These are phyloP conservation scores for Corinectria fuckeliana DNA, from an alignment of 2,329 filamentous ascomycete genomes.

Conservation along the genomic window DNA sequence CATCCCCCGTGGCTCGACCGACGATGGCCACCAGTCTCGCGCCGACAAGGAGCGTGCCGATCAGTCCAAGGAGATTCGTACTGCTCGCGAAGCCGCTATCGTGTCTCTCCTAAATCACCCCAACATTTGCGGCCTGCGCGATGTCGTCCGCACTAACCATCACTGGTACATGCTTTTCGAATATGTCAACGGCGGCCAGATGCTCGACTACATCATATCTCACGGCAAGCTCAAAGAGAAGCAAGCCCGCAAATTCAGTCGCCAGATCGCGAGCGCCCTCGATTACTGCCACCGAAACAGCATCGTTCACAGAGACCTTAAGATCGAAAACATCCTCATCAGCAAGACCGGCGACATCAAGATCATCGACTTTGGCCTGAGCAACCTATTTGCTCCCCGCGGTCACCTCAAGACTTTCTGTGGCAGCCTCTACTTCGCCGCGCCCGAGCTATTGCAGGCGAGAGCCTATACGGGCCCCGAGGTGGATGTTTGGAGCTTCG, in stretches of 20 bases:
- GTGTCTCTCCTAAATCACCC: slow-evolving; percentile 93
- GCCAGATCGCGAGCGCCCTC: slow-evolving; percentile 93
- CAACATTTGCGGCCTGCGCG: slow-evolving; percentile 93
- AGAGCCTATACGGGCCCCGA: slow-evolving; percentile 95
- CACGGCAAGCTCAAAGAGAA: slow-evolving; percentile 98
- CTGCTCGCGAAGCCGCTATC: slow-evolving; percentile 93
- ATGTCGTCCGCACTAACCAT: slow-evolving; percentile 94
- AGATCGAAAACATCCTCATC: slow-evolving; percentile 99
- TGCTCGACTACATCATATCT: slow-evolving; percentile 99
- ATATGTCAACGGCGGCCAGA: slow-evolving; percentile 97
- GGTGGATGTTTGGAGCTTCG: slow-evolving; percentile 98
- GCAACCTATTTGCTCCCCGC: slow-evolving; percentile 90
- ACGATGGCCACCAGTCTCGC: slow-evolving; percentile 76
- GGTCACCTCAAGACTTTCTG: slow-evolving; percentile 94
- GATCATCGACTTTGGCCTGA: slow-evolving; percentile 97
- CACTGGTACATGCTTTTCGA: slow-evolving; percentile 99
- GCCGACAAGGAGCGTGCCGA: slow-evolving; percentile 88
- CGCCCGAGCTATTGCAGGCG: slow-evolving; percentile 91
- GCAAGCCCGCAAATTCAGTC: slow-evolving; percentile 95
- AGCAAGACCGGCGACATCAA: slow-evolving; percentile 99
- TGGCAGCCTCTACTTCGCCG: slow-evolving; percentile 96
- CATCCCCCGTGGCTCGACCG: slow-evolving; percentile 86
- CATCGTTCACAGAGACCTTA: slow-evolving; percentile 95
- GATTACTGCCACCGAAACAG: slow-evolving; percentile 99
- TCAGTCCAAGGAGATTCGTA: slow-evolving; percentile 94